Conservation (phyloP, 345 rosid species). For the Linum tenue region DNA sequence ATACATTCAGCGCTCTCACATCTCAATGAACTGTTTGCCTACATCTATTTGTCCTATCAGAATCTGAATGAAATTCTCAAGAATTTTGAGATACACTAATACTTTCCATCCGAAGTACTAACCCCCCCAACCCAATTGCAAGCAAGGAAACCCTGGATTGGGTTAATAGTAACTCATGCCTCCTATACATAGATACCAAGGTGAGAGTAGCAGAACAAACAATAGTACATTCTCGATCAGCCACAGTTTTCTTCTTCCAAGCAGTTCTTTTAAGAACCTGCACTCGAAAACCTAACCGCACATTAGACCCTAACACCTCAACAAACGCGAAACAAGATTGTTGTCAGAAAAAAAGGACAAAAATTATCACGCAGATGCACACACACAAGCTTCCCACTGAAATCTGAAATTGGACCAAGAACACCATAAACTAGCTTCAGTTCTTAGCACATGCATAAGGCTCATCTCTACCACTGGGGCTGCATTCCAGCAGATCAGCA, state of each 20-base stretch:
- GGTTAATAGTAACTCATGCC: background rate
- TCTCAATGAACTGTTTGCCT: too few species aligned
- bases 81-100: too few species aligned
- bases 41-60: too few species aligned
- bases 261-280: background rate
- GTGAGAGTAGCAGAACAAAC: background rate
- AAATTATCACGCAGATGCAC: background rate
- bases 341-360: background rate
- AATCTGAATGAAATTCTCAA: too few species aligned
- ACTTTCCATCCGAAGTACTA: too few species aligned
- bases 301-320: background rate
- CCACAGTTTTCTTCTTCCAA: background rate
- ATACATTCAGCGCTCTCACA: too few species aligned
- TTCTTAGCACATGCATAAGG: background rate
- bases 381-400: background rate
- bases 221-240: background rate
- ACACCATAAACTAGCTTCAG: background rate
- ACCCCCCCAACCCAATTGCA: too few species aligned
- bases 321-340: background rate
- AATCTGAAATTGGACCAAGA: background rate
- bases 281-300: background rate
- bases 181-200: too few species aligned
- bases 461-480: background rate
- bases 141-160: too few species aligned
- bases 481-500: background rate